Evolutionary conservation across 176 grass and related monocot genomes (phyloP).

Genomic region (Thinopyrum elongatum): DNA sequence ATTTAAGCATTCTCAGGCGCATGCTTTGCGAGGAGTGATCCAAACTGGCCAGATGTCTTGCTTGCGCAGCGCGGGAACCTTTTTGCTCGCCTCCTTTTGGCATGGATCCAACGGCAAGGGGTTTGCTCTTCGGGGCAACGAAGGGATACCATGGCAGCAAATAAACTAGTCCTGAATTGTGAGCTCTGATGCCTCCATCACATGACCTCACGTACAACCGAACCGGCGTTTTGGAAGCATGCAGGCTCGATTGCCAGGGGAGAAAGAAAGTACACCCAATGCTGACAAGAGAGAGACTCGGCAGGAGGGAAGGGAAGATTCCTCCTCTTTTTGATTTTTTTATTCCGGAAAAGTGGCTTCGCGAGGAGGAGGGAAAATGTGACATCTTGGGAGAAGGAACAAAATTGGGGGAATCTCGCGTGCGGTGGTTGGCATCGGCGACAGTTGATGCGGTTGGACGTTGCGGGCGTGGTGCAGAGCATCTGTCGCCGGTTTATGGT

Average conservation of each 20-base stretch:
- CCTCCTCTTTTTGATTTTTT: background rate
- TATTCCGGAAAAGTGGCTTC: background rate
- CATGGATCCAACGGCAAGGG: slow-evolving; percentile 17
- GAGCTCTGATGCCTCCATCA: slow-evolving; percentile 13
- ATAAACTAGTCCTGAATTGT: slow-evolving; percentile 25
- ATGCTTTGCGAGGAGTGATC: background rate
- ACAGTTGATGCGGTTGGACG: slow-evolving; percentile 18
- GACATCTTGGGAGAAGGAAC: background rate
- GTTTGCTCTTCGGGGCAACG: slow-evolving; percentile 40
- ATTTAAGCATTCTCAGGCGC: too few species aligned
- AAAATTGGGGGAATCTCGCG: slow-evolving; percentile 8
- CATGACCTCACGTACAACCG: slow-evolving; percentile 32
- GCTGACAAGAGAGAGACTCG: background rate
- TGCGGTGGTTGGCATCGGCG: slow-evolving; percentile 1
- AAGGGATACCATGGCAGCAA: slow-evolving; percentile 17
- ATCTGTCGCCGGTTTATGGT: slow-evolving; percentile 14
- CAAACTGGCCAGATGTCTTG: background rate
- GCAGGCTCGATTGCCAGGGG: background rate
- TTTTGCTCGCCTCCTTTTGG: slow-evolving; percentile 7
- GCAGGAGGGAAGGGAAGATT: slow-evolving; percentile 11
- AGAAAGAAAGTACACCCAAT: slow-evolving; percentile 24
- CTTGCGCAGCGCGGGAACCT: background rate
- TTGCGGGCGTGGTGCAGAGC: background rate
- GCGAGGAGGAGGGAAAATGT: background rate
- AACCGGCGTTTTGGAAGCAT: slow-evolving; percentile 22